Base-by-base conservation (phyloP, 192 early-diverging fungal species). In the Linnemannia elongata region DNA sequence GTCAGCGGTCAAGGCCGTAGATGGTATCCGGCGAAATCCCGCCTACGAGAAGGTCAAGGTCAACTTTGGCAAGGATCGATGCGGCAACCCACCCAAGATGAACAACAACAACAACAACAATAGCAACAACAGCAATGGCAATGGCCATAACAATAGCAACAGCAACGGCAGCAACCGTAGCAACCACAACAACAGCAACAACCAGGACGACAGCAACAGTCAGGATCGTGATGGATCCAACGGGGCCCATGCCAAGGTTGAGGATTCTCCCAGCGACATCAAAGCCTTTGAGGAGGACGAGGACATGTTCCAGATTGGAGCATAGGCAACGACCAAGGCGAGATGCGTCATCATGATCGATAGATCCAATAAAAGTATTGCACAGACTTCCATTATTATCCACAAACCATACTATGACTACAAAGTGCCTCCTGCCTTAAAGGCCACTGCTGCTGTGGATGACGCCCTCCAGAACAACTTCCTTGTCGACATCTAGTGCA, bases 21-120 rank as follows among this genome's bases (percentile, higher is more conserved):
- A 96, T 33, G 89, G 88, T 10, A 93, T 95, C 52, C 90, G 91
- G 45, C 41, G 69, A 17, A 91, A 94, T 66, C 91, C 93, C 36
- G 93, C 92, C 41, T 96, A 96, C 79, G 89, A 82, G 52, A 79
- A 78, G 22, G 91, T 91, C 76, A 87, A 92, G 54, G 90, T 98
- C 85, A 94, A 92, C 76, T 98, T 90, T 89, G 96, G 97, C n/a
- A 97, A 97, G 79, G 97, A 98, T 85, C 94, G 97, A 10, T 98
- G 96, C 85, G 96, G 94, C 38, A 95, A 96, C 70, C 91, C 95
- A 24, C 93, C 94, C 7, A 86, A 94, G 35, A 63, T 69, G 33
- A 87, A 83, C 79, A 77, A 85, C 35, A 81, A 60, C 38, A 68
- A 69, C 45, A 35, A 9, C 15, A 73, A 80, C 20, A 44, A 44